Percentiles rank a stretch among this genome's conserved stretches.
phyloP scores from a whole-genome alignment of 306 rosid species.

The Mucuna pruriens region DNA sequence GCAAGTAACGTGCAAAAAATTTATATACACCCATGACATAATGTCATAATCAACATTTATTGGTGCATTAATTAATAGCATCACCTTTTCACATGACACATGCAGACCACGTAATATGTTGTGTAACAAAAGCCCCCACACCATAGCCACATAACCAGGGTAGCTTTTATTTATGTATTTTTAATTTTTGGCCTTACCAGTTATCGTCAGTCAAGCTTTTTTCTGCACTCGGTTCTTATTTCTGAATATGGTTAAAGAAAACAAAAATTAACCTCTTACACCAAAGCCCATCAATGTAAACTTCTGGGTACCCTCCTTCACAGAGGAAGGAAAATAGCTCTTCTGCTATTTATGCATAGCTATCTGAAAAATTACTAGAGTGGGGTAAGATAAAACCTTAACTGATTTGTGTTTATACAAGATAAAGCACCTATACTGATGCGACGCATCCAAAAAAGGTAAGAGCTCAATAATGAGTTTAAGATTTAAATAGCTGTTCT shows the following conservation, averaged over 20 bases:
- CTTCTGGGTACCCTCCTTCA: not conserved
- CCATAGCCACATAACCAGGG: constrained; percentile 8
- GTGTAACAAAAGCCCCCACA: not conserved
- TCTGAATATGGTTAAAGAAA: constrained; percentile 2
- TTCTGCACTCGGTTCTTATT: not conserved
- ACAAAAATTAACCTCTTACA: not conserved
- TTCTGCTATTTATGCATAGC: constrained; percentile 11
- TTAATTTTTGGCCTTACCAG: not conserved
- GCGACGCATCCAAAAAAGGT: constrained; percentile 8
- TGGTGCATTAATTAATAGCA: constrained; percentile 39
- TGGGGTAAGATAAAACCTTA: not conserved
- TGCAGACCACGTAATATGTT: constrained; percentile 39
- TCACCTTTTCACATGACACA: constrained; percentile 47
- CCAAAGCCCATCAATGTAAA: not conserved
- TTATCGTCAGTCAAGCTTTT: not conserved
- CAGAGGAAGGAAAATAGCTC: not conserved
- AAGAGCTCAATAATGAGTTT: not conserved
- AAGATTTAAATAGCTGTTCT: constrained; percentile 1
- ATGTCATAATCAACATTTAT: constrained; percentile 33
- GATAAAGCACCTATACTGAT: constrained; percentile 5
- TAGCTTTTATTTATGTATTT: not conserved
- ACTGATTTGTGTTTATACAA: not conserved
- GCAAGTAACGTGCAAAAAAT: not conserved
- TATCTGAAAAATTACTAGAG: not conserved
- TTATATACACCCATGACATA: constrained; percentile 30